Evolutionary conservation across 75 land plant genomes (phyloP).

Genomic region (Picea sitchensis): DNA sequence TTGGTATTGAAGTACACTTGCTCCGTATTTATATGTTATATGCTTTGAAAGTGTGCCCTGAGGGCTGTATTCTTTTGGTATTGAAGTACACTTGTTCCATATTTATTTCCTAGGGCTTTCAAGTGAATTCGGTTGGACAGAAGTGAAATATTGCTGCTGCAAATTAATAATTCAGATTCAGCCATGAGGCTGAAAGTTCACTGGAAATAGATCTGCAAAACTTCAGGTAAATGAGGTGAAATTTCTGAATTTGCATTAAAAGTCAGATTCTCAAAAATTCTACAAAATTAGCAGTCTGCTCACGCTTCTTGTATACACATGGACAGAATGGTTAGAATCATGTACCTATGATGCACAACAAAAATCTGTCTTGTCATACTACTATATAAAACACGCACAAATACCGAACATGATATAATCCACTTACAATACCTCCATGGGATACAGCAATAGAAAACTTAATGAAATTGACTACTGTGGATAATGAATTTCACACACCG

Average conservation of each 20-base stretch:
- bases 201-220: neutral
- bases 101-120: too few relatives aligned
- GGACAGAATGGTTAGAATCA: neutral
- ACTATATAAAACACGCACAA: neutral
- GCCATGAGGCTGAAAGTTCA: too few relatives aligned
- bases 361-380: neutral
- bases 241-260: too few relatives aligned
- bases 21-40: too few relatives aligned
- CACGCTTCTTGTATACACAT: neutral
- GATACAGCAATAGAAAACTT: neutral
- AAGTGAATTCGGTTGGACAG: too few relatives aligned
- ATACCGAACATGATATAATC: neutral
- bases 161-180: too few relatives aligned
- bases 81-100: too few relatives aligned
- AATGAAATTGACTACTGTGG: neutral
- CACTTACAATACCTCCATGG: neutral
- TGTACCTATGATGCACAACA: neutral
- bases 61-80: too few relatives aligned
- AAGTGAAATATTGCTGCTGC: too few relatives aligned
- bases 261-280: too few relatives aligned
- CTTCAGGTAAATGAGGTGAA: neutral
- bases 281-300: neutral
- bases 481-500: constrained; percentile 48
- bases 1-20: too few relatives aligned
- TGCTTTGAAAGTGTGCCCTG: too few relatives aligned